Base-by-base conservation (phyloP, 2,329 filamentous ascomycete genomes). In the Microcera coccophila region DNA sequence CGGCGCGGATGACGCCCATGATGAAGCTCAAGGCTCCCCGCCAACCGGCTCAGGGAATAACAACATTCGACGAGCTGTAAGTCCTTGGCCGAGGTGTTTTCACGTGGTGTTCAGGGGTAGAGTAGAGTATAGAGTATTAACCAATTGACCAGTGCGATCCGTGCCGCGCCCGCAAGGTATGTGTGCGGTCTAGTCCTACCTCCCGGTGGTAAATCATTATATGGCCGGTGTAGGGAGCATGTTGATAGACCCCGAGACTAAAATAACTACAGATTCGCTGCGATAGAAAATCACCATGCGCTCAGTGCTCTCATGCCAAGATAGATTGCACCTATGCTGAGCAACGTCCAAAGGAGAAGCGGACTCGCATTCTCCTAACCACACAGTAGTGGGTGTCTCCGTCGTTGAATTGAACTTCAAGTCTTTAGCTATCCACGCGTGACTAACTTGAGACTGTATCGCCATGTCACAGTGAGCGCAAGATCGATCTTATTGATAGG, bases 401-500 rank as follows among this genome's bases (percentile, higher is more conserved):
- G 9, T 32, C 12, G 8, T 32, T 10, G 29, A 32, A 32, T 32
- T 32, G 8, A 15, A n/a, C n/a, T 32, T 10, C 29, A 17, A 32
- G 29, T 26, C 7, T 26, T 26, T 7, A 26, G 22, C 22, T n/a
- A n/a, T n/a, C n/a, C n/a, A n/a, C n/a, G n/a, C n/a, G n/a, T n/a
- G n/a, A n/a, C n/a, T 20, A 39, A 39, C 14, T 10, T 11, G 21
- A n/a, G n/a, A 32, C 29, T 32, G 29, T 26, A 8, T 32, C 29
- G n/a, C 8, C 24, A 28, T 22, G 24, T 35, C 44, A 2, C 8
- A 68, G 65, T 54, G 65, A 68, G 40, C 55, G 58, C 35, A 68
- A 68, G 49, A 68, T 68, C 17, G 65, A 68, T 32, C 59, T 58
- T 14, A 66, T 68, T 34, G 65, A 68, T 38, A 60, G 56, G 9